Evolutionary conservation across 176 grass and related monocot genomes (phyloP).

Genomic region (Raddia distichophylla): DNA sequence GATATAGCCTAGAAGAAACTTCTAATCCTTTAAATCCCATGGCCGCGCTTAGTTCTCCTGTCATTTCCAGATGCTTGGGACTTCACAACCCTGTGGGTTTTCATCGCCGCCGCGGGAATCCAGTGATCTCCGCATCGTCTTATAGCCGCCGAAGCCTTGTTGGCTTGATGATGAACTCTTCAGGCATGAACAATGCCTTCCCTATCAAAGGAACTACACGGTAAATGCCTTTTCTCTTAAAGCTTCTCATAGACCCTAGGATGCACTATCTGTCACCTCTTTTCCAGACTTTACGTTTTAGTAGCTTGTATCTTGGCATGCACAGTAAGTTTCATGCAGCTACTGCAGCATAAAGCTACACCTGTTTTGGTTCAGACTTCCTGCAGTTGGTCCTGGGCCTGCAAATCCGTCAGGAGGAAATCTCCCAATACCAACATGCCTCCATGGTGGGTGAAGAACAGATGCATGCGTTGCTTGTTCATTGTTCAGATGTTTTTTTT

Average conservation of each 20-base stretch:
- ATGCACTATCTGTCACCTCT: too few species aligned
- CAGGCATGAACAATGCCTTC: slow-evolving; percentile 16
- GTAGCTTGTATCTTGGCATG: neutral
- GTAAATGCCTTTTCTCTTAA: slow-evolving; percentile 2
- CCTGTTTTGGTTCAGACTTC: slow-evolving; percentile 32
- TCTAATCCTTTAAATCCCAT: slow-evolving; percentile 23
- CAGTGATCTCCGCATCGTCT: neutral
- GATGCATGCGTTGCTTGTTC: neutral
- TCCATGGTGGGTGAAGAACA: slow-evolving; percentile 42
- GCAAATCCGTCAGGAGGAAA: slow-evolving; percentile 33
- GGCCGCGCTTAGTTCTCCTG: neutral
- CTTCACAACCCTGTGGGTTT: neutral
- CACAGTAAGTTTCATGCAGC: neutral
- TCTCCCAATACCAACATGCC: slow-evolving; percentile 53
- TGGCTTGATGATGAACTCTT: slow-evolving; percentile 39
- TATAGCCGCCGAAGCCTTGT: neutral
- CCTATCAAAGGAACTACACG: slow-evolving; percentile 25
- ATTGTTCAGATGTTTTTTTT: too few species aligned
- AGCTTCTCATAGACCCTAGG: neutral
- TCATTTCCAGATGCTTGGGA: neutral
- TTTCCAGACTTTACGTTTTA: neutral
- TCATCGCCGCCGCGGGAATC: neutral
- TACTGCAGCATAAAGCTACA: neutral
- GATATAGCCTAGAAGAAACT: slow-evolving; percentile 37
- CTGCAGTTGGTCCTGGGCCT: slow-evolving; percentile 30